Evolutionary conservation across 345 rosid genomes (phyloP), one percentile per base, ranked within the genome.

Genomic region (Schrenkiella parvula): DNA sequence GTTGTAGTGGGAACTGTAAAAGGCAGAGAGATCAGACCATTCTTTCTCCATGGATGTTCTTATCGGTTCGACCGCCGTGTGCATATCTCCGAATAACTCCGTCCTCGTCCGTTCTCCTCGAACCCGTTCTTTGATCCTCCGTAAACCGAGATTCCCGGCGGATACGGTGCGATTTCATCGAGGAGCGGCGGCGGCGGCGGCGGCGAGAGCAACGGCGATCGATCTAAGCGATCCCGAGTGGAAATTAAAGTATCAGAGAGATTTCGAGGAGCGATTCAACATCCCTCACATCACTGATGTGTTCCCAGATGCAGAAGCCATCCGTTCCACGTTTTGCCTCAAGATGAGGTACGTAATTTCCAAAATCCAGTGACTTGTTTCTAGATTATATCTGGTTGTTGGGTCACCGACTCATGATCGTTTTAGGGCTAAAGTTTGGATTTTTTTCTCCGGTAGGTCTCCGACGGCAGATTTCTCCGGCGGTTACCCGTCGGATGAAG

Each of bases 271-370:
- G 10, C 84, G 95, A 26, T 92, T 92, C 66, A 79, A 75, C 41
- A 82, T 92, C 23, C 92, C 95, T 64, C 98, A 87, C 66, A 23
- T 92, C 63, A 87, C 86, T 10, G 92, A 92, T 71, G 15, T 78
- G 17, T 89, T 89, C 60, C 82, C 86, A 11, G 89, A 89, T 44
- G 85, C 80, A 4, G 65, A 64, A 1, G 60, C 95, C 15, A 83
- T 88, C 64, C 95, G 84, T 52, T 89, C 96, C 35, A 89, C 98
- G 11, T 88, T 92, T 63, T 92, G 95, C 51, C 91, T 86, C 62
- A 79, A 64, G 72, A 92, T 89, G 92, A 87, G 95, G 97, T 87
- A 1, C 12, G n/a, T 70, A 13, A 15, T 9, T 15, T 25, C 32
- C 46, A 38, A 21, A 38, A 38, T 37, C 32, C 5, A 12, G n/a